Percentiles rank a stretch among this genome's conserved stretches.
Conservation (phyloP, 176 grass and related monocot species). For the Puya raimondii region DNA sequence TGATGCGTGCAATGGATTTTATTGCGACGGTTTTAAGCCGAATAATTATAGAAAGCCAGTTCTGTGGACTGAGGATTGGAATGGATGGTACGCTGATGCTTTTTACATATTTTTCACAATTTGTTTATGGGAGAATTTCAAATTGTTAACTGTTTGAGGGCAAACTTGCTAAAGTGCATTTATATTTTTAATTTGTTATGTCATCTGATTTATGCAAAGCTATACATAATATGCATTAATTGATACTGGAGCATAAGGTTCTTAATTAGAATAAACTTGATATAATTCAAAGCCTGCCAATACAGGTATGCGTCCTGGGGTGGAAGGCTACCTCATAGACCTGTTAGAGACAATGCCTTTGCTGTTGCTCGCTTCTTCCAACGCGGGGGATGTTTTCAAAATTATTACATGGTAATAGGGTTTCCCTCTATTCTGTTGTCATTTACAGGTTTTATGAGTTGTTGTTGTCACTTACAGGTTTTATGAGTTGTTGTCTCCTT, state of each 20-base stretch:
- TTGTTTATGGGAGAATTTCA: neutral
- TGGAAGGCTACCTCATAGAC: conserved; percentile 65
- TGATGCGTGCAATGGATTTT: conserved; percentile 88
- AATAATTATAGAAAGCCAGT: conserved; percentile 68
- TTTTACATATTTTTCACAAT: conserved; percentile 1
- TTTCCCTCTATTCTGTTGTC: neutral
- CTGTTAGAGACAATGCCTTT: conserved; percentile 80
- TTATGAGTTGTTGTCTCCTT: neutral
- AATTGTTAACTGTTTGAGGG: neutral
- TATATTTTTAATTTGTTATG: neutral
- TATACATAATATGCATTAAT: neutral
- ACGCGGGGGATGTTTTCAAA: conserved; percentile 85
- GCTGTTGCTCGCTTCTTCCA: conserved; percentile 97
- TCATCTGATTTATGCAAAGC: neutral
- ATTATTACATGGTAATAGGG: conserved; percentile 94
- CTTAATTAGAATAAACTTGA: neutral
- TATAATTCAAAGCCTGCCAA: neutral
- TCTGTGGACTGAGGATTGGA: conserved; percentile 95
- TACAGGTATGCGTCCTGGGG: conserved; percentile 83
- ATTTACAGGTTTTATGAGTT: neutral
- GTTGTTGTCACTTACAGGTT: neutral
- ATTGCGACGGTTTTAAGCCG: conserved; percentile 86
- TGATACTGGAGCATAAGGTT: neutral
- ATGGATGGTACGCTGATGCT: conserved; percentile 67
- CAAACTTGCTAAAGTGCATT: neutral